Percentiles rank a stretch among this genome's conserved stretches.
phyloP scores from a whole-genome alignment of 106 monocot genomes.

The Acanthochlamys bracteata region DNA sequence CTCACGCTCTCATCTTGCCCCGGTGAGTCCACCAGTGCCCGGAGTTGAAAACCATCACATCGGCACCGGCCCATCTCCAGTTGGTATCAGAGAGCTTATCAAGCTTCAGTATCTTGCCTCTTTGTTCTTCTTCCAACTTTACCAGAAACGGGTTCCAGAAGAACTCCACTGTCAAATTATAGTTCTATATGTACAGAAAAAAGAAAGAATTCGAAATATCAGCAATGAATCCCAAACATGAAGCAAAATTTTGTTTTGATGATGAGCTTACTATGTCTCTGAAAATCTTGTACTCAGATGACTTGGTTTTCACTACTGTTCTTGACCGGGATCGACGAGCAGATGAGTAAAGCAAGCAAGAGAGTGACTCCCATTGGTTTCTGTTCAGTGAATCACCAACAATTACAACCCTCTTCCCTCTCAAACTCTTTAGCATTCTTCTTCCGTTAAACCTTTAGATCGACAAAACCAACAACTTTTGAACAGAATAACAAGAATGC shows the following conservation, averaged over 20 bases:
- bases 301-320: not conserved
- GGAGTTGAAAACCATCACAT: constrained; percentile 47
- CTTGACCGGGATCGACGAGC: not conserved
- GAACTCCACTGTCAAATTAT: constrained; percentile 48
- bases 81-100: constrained; percentile 13
- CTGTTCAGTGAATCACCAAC: constrained; percentile 59
- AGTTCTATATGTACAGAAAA: constrained; percentile 17
- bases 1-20: constrained; percentile 17
- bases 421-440: constrained; percentile 36
- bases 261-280: constrained; percentile 13
- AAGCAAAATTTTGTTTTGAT: not conserved
- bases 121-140: constrained; percentile 9
- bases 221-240: not conserved
- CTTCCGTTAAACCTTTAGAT: constrained; percentile 28
- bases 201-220: not conserved
- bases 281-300: constrained; percentile 16
- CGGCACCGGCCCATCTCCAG: constrained; percentile 14
- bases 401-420: constrained; percentile 46
- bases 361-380: constrained; percentile 72
- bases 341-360: constrained; percentile 38
- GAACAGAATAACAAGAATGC: too few species aligned
- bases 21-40: constrained; percentile 51
- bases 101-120: constrained; percentile 28
- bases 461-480: too few species aligned
- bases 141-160: constrained; percentile 49